phyloP scores from a whole-genome alignment of 129 eudicot species.

The Heracleum sosnowskyi region DNA sequence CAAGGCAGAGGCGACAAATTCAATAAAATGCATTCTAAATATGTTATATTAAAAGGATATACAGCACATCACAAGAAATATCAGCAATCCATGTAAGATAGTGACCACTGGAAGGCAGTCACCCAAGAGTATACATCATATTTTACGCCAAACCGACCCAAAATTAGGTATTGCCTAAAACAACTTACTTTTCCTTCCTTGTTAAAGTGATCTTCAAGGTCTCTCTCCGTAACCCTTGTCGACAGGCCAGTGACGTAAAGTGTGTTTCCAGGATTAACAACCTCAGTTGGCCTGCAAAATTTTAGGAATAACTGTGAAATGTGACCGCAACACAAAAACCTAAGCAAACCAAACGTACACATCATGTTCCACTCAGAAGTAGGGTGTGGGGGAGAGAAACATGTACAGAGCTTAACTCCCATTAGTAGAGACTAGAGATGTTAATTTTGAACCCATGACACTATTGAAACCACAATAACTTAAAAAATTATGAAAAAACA shows the following conservation, averaged over 20 bases:
- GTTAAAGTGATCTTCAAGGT: constrained; percentile 84
- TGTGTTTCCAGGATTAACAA: constrained; percentile 74
- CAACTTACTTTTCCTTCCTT: constrained; percentile 82
- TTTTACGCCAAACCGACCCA: background rate
- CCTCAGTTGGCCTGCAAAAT: constrained; percentile 38
- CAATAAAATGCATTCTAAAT: background rate
- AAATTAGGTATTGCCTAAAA: background rate
- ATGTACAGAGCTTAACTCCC: background rate
- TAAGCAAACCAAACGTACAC: background rate
- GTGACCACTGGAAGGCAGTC: background rate
- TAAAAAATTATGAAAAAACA: background rate
- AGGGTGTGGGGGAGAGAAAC: background rate
- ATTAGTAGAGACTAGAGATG: background rate
- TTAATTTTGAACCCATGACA: background rate
- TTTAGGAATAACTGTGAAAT: background rate
- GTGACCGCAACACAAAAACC: background rate
- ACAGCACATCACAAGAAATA: background rate
- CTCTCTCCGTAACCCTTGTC: constrained; percentile 81
- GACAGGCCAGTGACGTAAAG: constrained; percentile 96
- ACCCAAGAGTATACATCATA: background rate
- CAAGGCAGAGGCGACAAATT: background rate
- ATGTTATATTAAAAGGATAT: background rate
- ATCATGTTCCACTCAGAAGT: background rate
- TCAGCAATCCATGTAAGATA: background rate
- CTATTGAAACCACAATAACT: background rate